phyloP scores from a whole-genome alignment of 306 rosid species.

The Calophaca sinica region DNA sequence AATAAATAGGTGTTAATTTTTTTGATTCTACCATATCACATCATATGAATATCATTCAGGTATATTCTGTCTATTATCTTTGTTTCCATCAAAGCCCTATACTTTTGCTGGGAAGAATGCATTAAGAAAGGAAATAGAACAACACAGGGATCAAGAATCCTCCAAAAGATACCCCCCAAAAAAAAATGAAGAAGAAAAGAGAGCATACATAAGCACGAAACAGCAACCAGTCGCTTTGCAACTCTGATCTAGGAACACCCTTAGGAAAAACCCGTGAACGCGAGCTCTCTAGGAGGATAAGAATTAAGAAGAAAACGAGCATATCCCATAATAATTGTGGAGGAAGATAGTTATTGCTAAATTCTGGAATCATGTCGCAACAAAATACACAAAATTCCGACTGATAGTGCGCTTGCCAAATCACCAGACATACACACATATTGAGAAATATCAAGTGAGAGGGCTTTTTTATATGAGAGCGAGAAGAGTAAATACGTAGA shows the following conservation, averaged over 20 bases:
- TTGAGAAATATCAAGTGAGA: too few species aligned
- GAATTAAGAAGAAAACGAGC: neutral
- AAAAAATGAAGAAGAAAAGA: neutral
- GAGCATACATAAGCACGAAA: neutral
- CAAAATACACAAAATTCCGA: too few species aligned
- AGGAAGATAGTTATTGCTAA: neutral
- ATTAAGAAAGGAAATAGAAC: neutral
- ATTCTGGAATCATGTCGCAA: neutral
- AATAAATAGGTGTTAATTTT: neutral
- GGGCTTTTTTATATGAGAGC: too few species aligned
- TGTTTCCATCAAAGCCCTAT: neutral
- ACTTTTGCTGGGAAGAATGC: slow-evolving; percentile 20
- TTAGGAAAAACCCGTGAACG: neutral
- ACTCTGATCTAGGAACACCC: neutral
- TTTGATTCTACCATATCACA: neutral
- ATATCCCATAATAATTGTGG: neutral
- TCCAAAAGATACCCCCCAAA: neutral
- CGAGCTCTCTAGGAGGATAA: neutral
- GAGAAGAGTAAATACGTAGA: too few species aligned
- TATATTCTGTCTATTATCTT: neutral
- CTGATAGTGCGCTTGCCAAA: too few species aligned
- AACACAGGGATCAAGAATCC: neutral
- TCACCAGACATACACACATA: too few species aligned
- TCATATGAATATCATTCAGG: neutral
- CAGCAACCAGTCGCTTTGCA: neutral